Base-by-base conservation (phyloP, 2,329 filamentous ascomycete genomes). In the Cadophora malorum region DNA sequence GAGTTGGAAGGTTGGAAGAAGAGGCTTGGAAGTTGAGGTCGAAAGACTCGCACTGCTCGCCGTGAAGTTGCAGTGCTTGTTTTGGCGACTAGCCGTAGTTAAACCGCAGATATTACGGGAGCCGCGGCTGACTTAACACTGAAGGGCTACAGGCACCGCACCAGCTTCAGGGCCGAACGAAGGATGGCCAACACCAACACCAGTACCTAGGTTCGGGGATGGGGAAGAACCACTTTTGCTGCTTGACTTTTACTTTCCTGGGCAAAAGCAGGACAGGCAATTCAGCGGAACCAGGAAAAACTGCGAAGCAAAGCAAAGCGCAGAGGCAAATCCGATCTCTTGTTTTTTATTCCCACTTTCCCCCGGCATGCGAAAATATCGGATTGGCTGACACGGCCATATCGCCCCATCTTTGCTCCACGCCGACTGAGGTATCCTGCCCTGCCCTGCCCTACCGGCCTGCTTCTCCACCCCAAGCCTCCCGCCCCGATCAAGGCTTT, bases 401-500 rank as follows among this genome's bases (percentile, higher is more conserved):
- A 14, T 52, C 10, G 45, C 61, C 49, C 61, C 61, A 41, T 38
- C 31, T 53, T 52, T 52, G 28, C 45, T 38, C 47, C 45, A 59
- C 14, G 33, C 60, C 61, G 47, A 53, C 47, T 49, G 45, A 41
- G 14, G 16, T n/a, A 38, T 16, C 28, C 16, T 38, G 41, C 9
- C 31, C 33, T 38, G 16, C 19, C 7, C 28, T 38, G 14, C 31
- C 16, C 33, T 38, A 31, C 19, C 28, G 28, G 28, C 28, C 28
- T 56, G 45, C 53, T 59, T 59, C 61, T 61, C 58, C 58, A 61
- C 61, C 35, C 49, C 31, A 63, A 53, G 61, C 61, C 47, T 52
- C 47, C 31, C 47, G 61, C 49, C 33, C 33, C 47, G 61, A 53
- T 63, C 47, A 63, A 63, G 61, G 61, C 47, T 63, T 63, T 63